Conservation (phyloP, 768 basidiomycete species). For the Lentinula raphanica region DNA sequence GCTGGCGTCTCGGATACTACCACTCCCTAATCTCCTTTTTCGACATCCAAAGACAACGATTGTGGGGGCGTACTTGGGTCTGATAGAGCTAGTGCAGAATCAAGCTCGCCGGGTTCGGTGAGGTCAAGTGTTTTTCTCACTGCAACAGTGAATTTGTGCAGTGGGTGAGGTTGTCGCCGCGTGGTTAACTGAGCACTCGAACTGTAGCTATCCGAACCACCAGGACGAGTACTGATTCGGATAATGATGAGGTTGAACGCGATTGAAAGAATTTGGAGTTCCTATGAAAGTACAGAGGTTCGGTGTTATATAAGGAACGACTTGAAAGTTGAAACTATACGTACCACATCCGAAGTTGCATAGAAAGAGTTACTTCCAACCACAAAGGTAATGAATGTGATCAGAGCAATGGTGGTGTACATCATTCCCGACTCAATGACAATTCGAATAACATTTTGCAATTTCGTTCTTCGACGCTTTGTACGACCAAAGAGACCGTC, state of each 20-base stretch:
- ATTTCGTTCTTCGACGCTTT: conserved; percentile 2
- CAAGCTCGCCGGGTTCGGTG: too few species aligned
- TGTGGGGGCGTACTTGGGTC: too few species aligned
- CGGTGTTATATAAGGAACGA: not conserved
- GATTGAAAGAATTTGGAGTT: conserved; percentile 9
- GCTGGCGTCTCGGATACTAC: too few species aligned
- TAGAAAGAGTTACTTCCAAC: conserved; percentile 9
- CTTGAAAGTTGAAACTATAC: not conserved
- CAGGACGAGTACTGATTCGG: not conserved
- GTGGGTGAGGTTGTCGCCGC: too few species aligned
- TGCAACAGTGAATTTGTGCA: too few species aligned
- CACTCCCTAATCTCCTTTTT: too few species aligned
- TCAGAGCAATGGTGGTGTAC: conserved; percentile 9
- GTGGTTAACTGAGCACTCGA: not conserved
- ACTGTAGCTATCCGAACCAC: not conserved
- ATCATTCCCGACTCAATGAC: conserved; percentile 11
- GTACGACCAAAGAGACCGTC: not conserved
- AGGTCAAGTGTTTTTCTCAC: too few species aligned
- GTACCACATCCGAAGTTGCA: conserved; percentile 2
- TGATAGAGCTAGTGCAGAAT: too few species aligned
- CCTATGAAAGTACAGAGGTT: not conserved
- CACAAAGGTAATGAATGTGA: conserved; percentile 5
- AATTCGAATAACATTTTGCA: conserved; percentile 12
- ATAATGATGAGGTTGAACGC: conserved; percentile 14
- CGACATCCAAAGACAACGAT: too few species aligned